Evolutionary conservation across 202 grass and related monocot genomes (phyloP).

Genomic region (Dendrocalamus latiflorus): DNA sequence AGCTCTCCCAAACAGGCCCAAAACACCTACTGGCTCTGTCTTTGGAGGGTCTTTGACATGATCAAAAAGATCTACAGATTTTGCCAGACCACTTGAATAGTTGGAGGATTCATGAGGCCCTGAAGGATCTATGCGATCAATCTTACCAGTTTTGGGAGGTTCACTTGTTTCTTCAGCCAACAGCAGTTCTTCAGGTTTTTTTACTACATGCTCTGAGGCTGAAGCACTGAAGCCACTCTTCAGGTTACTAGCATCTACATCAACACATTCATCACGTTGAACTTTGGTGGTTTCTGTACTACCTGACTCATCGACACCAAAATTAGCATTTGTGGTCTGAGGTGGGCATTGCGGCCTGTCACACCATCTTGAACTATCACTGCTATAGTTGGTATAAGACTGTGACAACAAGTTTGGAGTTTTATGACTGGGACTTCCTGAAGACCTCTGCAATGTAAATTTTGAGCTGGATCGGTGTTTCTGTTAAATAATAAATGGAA

Average conservation of each 20-base stretch:
- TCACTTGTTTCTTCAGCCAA: slow-evolving; percentile 26
- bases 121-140: slow-evolving; percentile 22
- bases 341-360: slow-evolving; percentile 31
- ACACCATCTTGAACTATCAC: slow-evolving; percentile 39
- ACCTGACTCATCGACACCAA: neutral
- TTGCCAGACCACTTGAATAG: slow-evolving; percentile 22
- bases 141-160: slow-evolving; percentile 23
- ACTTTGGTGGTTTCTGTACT: neutral
- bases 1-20: too few species aligned
- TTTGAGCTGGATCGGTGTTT: slow-evolving; percentile 80
- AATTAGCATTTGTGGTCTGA: slow-evolving; percentile 19
- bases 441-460: slow-evolving; percentile 56
- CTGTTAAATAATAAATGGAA: slow-evolving; percentile 33
- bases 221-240: slow-evolving; percentile 19
- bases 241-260: slow-evolving; percentile 13
- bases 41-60: slow-evolving; percentile 22
- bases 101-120: slow-evolving; percentile 19
- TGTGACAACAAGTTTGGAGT: slow-evolving; percentile 15
- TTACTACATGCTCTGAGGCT: neutral
- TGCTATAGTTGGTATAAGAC: slow-evolving; percentile 26
- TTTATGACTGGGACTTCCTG: slow-evolving; percentile 44
- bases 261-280: slow-evolving; percentile 15
- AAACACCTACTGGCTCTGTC: slow-evolving; percentile 11
- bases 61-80: slow-evolving; percentile 21
- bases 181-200: slow-evolving; percentile 21